Conservation (phyloP, 2,329 filamentous ascomycete genomes). For the Pyrenochaeta sp. region DNA sequence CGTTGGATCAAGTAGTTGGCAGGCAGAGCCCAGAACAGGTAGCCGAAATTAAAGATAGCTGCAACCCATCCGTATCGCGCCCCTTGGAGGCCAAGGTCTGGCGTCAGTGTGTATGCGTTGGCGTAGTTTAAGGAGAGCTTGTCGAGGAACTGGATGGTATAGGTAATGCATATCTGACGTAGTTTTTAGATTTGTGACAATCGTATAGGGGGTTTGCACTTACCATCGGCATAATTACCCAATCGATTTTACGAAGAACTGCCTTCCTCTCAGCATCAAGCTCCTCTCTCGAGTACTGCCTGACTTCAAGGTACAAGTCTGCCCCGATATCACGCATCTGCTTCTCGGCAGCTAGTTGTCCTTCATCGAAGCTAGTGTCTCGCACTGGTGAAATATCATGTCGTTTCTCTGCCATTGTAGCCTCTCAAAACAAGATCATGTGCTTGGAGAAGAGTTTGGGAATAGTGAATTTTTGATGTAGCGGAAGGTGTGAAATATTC, state of each 20-base stretch:
- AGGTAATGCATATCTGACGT: slow-evolving; percentile 50
- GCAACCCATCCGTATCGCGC: slow-evolving; percentile 54
- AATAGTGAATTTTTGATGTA: too few species aligned
- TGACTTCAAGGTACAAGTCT: slow-evolving; percentile 56
- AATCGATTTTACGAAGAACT: slow-evolving; percentile 56
- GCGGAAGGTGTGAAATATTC: background rate
- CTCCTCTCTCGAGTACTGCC: slow-evolving; percentile 55
- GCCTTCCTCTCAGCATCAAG: slow-evolving; percentile 53
- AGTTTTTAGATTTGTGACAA: background rate
- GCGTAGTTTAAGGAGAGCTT: slow-evolving; percentile 54
- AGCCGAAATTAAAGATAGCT: slow-evolving; percentile 56
- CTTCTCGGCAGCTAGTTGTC: slow-evolving; percentile 39
- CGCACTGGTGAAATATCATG: slow-evolving; percentile 28
- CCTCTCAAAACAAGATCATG: background rate
- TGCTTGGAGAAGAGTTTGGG: background rate
- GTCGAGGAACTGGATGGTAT: slow-evolving; percentile 59
- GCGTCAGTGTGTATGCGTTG: slow-evolving; percentile 47
- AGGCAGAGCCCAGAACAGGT: slow-evolving; percentile 53
- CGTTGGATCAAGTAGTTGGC: slow-evolving; percentile 51
- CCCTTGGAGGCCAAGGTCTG: slow-evolving; percentile 47
- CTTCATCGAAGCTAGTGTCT: slow-evolving; percentile 39
- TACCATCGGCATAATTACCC: slow-evolving; percentile 59
- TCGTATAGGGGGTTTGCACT: background rate
- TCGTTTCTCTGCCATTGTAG: slow-evolving; percentile 33
- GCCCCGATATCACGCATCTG: slow-evolving; percentile 56